These are phyloP conservation scores for Coffea eugenioides DNA, from an alignment of 257 asterid genomes.

Conservation along the genomic window DNA sequence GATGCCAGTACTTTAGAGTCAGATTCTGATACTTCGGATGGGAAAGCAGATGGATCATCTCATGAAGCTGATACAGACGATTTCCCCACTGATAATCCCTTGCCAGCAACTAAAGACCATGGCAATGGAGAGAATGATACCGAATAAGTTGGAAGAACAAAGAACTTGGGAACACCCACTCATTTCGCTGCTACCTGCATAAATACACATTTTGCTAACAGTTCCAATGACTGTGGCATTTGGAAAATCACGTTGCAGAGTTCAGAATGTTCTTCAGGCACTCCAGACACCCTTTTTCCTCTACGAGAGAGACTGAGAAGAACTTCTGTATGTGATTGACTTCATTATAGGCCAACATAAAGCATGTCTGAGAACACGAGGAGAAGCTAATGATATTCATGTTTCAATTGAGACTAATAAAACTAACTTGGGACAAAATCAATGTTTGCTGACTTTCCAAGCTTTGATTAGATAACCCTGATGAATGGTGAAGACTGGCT, in stretches of 20 bases:
- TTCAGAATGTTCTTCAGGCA: background rate
- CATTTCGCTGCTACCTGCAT: background rate
- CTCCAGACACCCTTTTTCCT: background rate
- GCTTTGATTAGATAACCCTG: too few species aligned
- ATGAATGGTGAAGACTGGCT: too few species aligned
- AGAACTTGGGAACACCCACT: background rate
- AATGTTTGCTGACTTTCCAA: too few species aligned
- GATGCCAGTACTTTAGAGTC: slow-evolving; percentile 33
- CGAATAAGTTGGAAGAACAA: background rate
- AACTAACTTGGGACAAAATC: too few species aligned
- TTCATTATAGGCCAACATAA: background rate
- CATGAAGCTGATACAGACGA: slow-evolving; percentile 27
- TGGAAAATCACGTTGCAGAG: background rate
- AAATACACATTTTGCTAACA: background rate
- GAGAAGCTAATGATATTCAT: too few species aligned
- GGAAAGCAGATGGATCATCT: slow-evolving; percentile 27
- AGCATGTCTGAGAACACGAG: too few species aligned
- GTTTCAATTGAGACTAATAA: too few species aligned
- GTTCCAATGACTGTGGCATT: slow-evolving; percentile 6
- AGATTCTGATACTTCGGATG: slow-evolving; percentile 40
- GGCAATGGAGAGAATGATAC: slow-evolving; percentile 4
- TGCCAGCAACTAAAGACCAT: slow-evolving; percentile 9
- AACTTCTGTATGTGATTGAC: background rate
- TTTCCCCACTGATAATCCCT: slow-evolving; percentile 22
- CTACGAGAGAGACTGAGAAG: background rate